A percentile compares a stretch with the other conserved stretches of the same genome.
Conservation (phyloP, 2,329 filamentous ascomycete species). For the Phyllosticta citriasiana region DNA sequence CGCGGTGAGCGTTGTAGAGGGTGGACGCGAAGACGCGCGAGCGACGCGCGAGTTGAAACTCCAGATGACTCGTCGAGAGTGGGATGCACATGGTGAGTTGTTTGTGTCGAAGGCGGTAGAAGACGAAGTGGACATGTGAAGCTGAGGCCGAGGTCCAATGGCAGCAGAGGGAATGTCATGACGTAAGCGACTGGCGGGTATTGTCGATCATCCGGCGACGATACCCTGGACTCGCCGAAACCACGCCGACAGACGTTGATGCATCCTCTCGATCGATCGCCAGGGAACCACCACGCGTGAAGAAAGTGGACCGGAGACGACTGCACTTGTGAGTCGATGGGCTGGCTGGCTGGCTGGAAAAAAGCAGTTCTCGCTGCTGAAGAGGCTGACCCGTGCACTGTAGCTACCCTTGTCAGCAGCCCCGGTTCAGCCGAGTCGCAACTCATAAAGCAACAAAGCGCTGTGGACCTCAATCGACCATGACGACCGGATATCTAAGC, state of each 20-base stretch:
- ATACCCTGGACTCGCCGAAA: not conserved
- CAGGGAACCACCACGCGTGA: not conserved
- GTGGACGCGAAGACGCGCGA: not conserved
- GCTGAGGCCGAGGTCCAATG: not conserved
- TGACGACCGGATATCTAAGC: not conserved
- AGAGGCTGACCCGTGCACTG: not conserved
- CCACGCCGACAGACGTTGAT: not conserved
- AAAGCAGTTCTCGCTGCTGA: not conserved
- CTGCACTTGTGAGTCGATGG: not conserved
- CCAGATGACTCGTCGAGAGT: not conserved
- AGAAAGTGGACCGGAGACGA: not conserved
- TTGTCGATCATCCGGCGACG: not conserved
- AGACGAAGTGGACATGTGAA: not conserved
- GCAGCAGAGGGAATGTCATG: not conserved
- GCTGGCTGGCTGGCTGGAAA: not conserved
- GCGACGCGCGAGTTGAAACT: not conserved
- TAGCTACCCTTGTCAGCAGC: not conserved
- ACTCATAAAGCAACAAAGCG: not conserved
- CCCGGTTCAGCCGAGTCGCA: not conserved
- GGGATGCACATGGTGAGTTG: not conserved
- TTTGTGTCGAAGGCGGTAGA: not conserved
- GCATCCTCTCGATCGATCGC: not conserved
- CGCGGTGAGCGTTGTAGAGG: too few relatives aligned
- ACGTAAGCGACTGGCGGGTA: not conserved
- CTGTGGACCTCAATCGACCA: not conserved